Percentiles rank a stretch among this genome's conserved stretches.
These are phyloP conservation scores for Persicaria tinctoria DNA, from an alignment of 148 eudicot genomes.

Conservation along the genomic window DNA sequence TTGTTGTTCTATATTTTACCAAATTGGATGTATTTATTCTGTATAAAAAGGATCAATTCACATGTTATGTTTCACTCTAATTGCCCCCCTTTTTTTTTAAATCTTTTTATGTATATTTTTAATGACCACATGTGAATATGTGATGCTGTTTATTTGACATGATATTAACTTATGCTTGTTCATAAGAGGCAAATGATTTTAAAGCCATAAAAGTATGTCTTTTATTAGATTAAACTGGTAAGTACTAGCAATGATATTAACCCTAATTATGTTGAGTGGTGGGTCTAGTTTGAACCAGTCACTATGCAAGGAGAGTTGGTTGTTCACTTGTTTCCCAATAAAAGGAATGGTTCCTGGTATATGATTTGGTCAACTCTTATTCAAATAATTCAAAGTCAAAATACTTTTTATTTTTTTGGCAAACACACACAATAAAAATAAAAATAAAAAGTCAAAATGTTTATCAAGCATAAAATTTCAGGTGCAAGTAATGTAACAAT, in stretches of 20 bases:
- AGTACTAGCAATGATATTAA: not conserved
- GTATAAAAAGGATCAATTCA: not conserved
- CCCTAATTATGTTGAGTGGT: not conserved
- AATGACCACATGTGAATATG: not conserved
- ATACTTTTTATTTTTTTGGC: not conserved
- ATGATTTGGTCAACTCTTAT: conserved; percentile 2
- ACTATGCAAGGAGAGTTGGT: not conserved
- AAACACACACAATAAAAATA: not conserved
- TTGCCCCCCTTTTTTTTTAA: not conserved
- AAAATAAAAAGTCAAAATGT: not conserved
- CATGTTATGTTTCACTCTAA: not conserved
- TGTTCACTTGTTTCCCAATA: not conserved
- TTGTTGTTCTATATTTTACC: not conserved
- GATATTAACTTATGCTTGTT: no score
- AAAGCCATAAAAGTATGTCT: no score
- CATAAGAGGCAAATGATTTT: not conserved
- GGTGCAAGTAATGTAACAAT: not conserved
- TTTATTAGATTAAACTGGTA: not conserved
- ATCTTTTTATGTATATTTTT: not conserved
- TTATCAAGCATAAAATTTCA: not conserved
- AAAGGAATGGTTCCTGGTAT: not conserved
- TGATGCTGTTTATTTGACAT: not conserved
- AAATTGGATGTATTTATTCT: not conserved
- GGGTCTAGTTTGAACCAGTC: not conserved
- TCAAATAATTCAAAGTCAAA: conserved; percentile 7